Base-by-base conservation (phyloP, 2,329 filamentous ascomycete species). In the Colletotrichum incanum region DNA sequence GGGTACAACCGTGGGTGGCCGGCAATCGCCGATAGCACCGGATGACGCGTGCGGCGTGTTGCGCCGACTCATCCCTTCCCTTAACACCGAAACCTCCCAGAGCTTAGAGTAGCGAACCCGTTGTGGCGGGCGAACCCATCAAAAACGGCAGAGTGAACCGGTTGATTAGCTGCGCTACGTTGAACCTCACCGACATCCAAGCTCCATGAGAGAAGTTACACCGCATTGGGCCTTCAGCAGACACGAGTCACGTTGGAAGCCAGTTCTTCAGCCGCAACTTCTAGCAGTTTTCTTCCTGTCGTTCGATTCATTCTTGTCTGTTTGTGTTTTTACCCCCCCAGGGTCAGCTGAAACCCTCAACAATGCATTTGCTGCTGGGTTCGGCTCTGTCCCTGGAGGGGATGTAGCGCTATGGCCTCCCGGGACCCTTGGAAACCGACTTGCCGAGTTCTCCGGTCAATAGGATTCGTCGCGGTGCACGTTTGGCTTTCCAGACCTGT, bases 381-480 rank as follows among this genome's bases (percentile, higher is more conserved):
- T 31, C 26, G 39, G 31, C 23, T 28, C 45, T 20, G 34, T n/a
- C 16, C 18, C 47, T 64, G 8, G 23, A 28, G 7, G 28, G 23
- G 37, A 43, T 12, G 2, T 2, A 39, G 16, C 26, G 56, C 39
- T 45, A 18, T 45, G 56, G 16, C 23, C 39, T 3, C 18, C 23
- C 18, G 26, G 18, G 34, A 28, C 56, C 37, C 26, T 45, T 11
- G 20, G 20, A 28, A 55, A 63, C 28, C 26, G 62, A 60, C 62
- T 47, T 26, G 28, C 62, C 37, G n/a, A 66, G 26, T 39, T 39
- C 45, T 50, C 16, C 34, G 23, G 45, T 8, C 20, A 14, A 50
- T 34, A 20, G 41, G 55, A 61, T 71, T 67, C 63, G 47, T 50
- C n/a, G 12, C 41, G 41, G 23, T 23, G 23, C 60, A 49, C 26